These are phyloP conservation scores for Plantago elongata DNA, from an alignment of 257 asterid genomes.

Conservation along the genomic window DNA sequence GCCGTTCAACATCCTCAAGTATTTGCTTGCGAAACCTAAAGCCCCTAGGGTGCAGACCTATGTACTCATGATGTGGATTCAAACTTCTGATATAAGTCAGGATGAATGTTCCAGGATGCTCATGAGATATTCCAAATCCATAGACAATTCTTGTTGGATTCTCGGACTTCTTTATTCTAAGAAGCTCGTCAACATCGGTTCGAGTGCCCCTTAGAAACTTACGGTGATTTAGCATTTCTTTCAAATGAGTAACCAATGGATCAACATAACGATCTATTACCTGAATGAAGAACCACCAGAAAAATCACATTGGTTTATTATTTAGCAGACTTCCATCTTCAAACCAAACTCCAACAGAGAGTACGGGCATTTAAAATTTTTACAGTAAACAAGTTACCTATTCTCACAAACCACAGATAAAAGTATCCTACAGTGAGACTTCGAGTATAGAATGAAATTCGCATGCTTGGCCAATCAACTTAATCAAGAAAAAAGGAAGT, in stretches of 20 bases:
- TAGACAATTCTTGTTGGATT: conserved; percentile 85
- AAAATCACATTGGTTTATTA: not conserved
- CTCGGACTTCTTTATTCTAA: conserved; percentile 71
- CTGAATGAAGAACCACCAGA: conserved; percentile 35
- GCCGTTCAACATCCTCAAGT: conserved; percentile 84
- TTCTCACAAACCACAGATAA: not conserved
- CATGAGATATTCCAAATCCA: conserved; percentile 89
- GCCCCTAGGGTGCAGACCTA: conserved; percentile 90
- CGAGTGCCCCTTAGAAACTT: conserved; percentile 79
- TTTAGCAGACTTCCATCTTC: not conserved
- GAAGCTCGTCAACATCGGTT: conserved; percentile 83
- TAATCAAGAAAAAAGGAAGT: no score
- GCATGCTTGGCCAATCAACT: no score
- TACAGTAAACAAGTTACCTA: not conserved
- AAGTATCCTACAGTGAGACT: no score
- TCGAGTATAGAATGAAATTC: no score
- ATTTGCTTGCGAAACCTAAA: conserved; percentile 80
- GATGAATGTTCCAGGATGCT: conserved; percentile 95
- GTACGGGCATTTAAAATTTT: not conserved
- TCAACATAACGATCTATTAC: conserved; percentile 98
- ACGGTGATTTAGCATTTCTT: conserved; percentile 82
- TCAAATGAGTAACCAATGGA: conserved; percentile 85
- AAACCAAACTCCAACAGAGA: not conserved
- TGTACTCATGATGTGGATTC: conserved; percentile 93
- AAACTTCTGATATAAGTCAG: conserved; percentile 83